Base-by-base conservation (phyloP, 805 yeast species). In the Candida broadrunensis region DNA sequence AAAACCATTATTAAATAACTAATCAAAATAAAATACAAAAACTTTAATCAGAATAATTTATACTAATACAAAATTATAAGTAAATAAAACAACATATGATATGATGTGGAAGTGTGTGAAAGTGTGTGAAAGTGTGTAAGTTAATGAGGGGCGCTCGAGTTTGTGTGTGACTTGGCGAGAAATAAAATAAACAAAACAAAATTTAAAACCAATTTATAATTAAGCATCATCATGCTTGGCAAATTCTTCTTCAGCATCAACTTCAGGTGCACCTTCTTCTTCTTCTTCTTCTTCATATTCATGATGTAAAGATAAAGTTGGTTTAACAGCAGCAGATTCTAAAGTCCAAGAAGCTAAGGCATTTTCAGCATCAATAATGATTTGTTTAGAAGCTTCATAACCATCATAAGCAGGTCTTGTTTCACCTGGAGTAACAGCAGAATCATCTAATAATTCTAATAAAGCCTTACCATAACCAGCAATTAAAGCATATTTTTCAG, bases 391-490 rank as follows among this genome's bases (percentile, higher is more conserved):
- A 35, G 91, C 89, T 65, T 85, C 93, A 63, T 85, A 85, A 52
- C 95, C 95, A 56, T 85, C 95, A 63, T 85, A 85, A 44, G 90
- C 85, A 31, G 90, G 85, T 80, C 93, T 83, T 36, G 91, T 85
- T 72, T 86, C 95, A 74, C 95, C 95, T 44, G 95, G 95, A 44
- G 91, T 85, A 38, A 86, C 91, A 47, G 93, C 86, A 47, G 88
- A 70, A 58, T 85, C 93, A 58, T 86, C 95, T 60, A 87, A 74
- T 60, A 87, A 75, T 69, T 85, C 91, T 59, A 87, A 73, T 44
- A 87, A 67, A 24, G 91, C 93, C 71, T 85, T 85, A 69, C 95
- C 95, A 72, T 87, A 85, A 46, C 93, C 91, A 39, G 95, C 91
- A 65, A 88, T 83, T 56, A 87, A 73, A 41, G 93, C 91, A 52